Evolutionary conservation across 2,329 filamentous ascomycete species (phyloP), one percentile per base, ranked within the genome.

Genomic region (Blastomyces silverae): DNA sequence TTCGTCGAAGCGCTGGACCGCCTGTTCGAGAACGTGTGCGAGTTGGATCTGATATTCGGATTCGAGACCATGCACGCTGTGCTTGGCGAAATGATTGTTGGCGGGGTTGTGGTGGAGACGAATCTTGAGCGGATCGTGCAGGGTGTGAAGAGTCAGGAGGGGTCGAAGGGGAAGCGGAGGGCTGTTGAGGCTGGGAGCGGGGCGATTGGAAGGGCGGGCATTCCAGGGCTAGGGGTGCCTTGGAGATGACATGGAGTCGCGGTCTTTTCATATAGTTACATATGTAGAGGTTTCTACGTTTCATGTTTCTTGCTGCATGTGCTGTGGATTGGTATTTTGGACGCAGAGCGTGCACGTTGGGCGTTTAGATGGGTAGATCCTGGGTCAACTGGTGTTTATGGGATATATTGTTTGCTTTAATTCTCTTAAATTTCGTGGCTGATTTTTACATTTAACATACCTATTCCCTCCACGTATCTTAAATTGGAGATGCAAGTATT

Each of bases 21-120:
- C 69, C 83, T 99, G 52, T 99, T 99, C 75, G 94, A 97, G 79
- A 97, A 99, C 75, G 94, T 99, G 11, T 99, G 94, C 83, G 94
- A 99, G 81, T 82, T 99, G 64, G 92, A 99, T 77, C 84, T 99
- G 70, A 99, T 99, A 76, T 99, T 99, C 81, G 97, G 97, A 76
- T 99, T 96, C 72, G 94, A 99, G 83, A 95, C 92, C 20, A 82
- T 99, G 72, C 94, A 99, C 80, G 90, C 93, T 10, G 87, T 92
- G 20, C 81, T 97, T 11, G 88, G 87, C 65, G 93, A 97, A 82
- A 96, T 97, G 91, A 89, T 97, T 64, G 90, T 96, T 20, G 93
- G 93, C 17, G 93, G 93, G 0, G 91, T 97, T 17, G 93, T 97
- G 20, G 87, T 97, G 31, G 93, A 97, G 80, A 97, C 93, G 42